Conservation (phyloP, 2,329 filamentous ascomycete genomes). For the Pseudogymnoascus sp. region DNA sequence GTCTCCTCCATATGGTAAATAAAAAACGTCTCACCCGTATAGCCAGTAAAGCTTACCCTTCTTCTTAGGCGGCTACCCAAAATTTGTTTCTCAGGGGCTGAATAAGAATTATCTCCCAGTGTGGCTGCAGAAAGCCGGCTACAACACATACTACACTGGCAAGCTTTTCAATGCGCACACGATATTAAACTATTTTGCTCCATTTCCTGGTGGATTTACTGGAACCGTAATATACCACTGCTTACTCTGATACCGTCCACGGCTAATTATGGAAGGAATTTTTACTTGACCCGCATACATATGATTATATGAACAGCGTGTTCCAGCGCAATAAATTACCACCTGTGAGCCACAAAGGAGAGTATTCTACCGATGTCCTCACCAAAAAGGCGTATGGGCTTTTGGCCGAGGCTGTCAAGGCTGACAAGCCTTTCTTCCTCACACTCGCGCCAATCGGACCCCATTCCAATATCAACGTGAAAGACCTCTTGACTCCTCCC, state of each 20-base stretch:
- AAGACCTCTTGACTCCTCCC: slow-evolving; percentile 29
- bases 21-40: background rate
- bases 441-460: slow-evolving; percentile 60
- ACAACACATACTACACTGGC: slow-evolving; percentile 67
- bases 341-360: slow-evolving; percentile 48
- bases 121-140: slow-evolving; percentile 63
- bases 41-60: slow-evolving; percentile 27
- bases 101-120: slow-evolving; percentile 63
- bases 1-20: slow-evolving; percentile 42
- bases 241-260: slow-evolving; percentile 41
- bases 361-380: slow-evolving; percentile 48
- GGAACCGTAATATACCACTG: slow-evolving; percentile 31
- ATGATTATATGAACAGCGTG: slow-evolving; percentile 59
- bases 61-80: slow-evolving; percentile 50
- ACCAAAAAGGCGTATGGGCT: slow-evolving; percentile 53
- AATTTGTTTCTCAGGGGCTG: slow-evolving; percentile 57
- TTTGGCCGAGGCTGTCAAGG: slow-evolving; percentile 51
- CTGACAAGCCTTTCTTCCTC: slow-evolving; percentile 58
- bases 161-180: slow-evolving; percentile 63
- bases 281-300: slow-evolving; percentile 60
- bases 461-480: slow-evolving; percentile 45
- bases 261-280: slow-evolving; percentile 42
- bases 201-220: slow-evolving; percentile 53
- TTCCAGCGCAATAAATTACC: slow-evolving; percentile 54
- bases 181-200: slow-evolving; percentile 53